phyloP scores from a whole-genome alignment of 2,329 filamentous ascomycete genomes.

The Aspergillus texensis region DNA sequence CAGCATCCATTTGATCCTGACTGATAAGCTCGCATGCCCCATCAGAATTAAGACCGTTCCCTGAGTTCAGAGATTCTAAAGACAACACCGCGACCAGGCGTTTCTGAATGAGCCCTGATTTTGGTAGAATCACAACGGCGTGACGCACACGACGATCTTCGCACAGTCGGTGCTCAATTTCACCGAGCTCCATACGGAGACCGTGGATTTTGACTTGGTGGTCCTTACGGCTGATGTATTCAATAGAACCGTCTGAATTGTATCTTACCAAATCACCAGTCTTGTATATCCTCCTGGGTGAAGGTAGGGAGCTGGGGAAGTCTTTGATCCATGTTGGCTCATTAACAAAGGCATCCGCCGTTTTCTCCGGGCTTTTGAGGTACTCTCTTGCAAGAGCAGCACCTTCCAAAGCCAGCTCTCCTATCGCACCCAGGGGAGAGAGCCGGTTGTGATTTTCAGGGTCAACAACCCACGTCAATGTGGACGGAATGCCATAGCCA shows the following conservation, averaged over 20 bases:
- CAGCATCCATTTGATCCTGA: slow-evolving; percentile 24
- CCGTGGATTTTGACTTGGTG: slow-evolving; percentile 68
- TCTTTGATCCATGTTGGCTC: slow-evolving; percentile 28
- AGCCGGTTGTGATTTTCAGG: slow-evolving; percentile 33
- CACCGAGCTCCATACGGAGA: slow-evolving; percentile 64
- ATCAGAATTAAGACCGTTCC: slow-evolving; percentile 31
- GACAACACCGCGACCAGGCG: slow-evolving; percentile 51
- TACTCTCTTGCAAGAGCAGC: slow-evolving; percentile 44
- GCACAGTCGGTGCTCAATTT: slow-evolving; percentile 45
- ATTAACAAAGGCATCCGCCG: slow-evolving; percentile 29
- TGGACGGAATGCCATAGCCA: slow-evolving; percentile 25
- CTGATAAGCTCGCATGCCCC: slow-evolving; percentile 37
- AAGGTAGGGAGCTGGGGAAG: slow-evolving; percentile 11
- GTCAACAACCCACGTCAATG: slow-evolving; percentile 37
- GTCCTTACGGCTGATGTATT: slow-evolving; percentile 58
- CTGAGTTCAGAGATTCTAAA: slow-evolving; percentile 30
- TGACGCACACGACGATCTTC: slow-evolving; percentile 39
- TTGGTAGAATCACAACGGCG: slow-evolving; percentile 48
- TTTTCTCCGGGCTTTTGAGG: slow-evolving; percentile 38
- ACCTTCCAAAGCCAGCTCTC: slow-evolving; percentile 41
- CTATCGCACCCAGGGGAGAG: slow-evolving; percentile 40
- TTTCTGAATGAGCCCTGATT: slow-evolving; percentile 45
- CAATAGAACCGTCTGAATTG: slow-evolving; percentile 24
- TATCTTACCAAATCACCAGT: slow-evolving; percentile 30
- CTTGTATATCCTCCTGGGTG: slow-evolving; percentile 27